A percentile compares a stretch with the other conserved stretches of the same genome.
Conservation (phyloP, 1,139 yeast species). For the Yamadazyma atmosphaerica region DNA sequence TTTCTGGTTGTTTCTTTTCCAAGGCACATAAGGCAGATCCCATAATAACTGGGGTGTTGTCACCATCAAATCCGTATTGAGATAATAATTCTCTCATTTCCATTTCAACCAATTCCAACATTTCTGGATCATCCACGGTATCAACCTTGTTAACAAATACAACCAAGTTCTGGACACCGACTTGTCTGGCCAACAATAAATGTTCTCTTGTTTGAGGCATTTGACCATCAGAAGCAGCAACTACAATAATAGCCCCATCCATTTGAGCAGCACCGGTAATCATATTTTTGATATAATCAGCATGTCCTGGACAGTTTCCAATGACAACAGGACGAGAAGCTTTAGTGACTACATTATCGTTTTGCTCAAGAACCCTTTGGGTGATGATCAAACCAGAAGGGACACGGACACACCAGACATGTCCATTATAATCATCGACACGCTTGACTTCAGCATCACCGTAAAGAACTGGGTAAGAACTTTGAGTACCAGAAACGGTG, state of each 20-base stretch:
- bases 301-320: slow-evolving; percentile 86
- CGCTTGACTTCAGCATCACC: neutral
- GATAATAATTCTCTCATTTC: slow-evolving; percentile 97
- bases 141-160: slow-evolving; percentile 98
- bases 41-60: slow-evolving; percentile 95
- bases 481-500: neutral
- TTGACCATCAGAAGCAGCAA: slow-evolving; percentile 98
- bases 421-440: slow-evolving; percentile 1
- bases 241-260: slow-evolving; percentile 99
- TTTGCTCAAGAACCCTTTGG: slow-evolving; percentile 2
- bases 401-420: slow-evolving; percentile 5
- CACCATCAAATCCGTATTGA: slow-evolving; percentile 96
- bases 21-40: slow-evolving; percentile 98
- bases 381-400: slow-evolving; percentile 4
- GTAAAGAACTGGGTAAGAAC: neutral
- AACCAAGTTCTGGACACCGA: slow-evolving; percentile 96
- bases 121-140: slow-evolving; percentile 97
- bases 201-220: slow-evolving; percentile 99
- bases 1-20: slow-evolving; percentile 85
- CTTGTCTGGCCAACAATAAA: slow-evolving; percentile 96
- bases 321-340: neutral
- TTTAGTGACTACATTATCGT: neutral
- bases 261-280: slow-evolving; percentile 99
- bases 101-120: slow-evolving; percentile 99
- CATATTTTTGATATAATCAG: slow-evolving; percentile 98